Evolutionary conservation across 2,329 filamentous ascomycete genomes (phyloP), one percentile per base, ranked within the genome.

Genomic region (Rachicladosporium sp.): DNA sequence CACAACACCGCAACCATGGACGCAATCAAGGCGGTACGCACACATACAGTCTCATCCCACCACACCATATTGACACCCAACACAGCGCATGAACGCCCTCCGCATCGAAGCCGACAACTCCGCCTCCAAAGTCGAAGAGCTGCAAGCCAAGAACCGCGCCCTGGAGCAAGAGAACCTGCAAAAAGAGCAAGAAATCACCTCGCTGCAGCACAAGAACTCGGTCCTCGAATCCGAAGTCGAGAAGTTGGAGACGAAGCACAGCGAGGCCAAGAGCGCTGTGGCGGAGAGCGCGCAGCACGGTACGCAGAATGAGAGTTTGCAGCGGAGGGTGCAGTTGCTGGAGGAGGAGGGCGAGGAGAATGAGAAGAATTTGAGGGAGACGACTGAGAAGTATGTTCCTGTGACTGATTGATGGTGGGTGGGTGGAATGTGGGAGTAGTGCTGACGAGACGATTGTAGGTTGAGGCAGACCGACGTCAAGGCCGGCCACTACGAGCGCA

Each of bases 381-480:
- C 87, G 59, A 96, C 94, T 68, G 91, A 98, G 71, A 96, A 95
- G 91, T 98, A 80, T 60, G 32, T 29, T 5, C 36, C 6, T n/a
- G n/a, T n/a, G n/a, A 4, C 37, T 23, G 15, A 11, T 38, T 21
- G 4, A 11, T 13, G 6, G 10, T 33, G 10, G 12, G 19, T 13
- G 21, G 29, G 4, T 30, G n/a, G 6, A 10, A n/a, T 12, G 10
- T 21, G 4, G 7, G 11, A n/a, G 8, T 29, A 10, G 10, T 9
- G 29, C 23, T 27, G 23, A 27, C 7, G 23, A 7, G 23, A 27
- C 15, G 15, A 27, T 27, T 27, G 50, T 54, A 98, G 91, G 71
- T 85, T 96, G 61, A 88, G 91, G 65, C 88, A 94, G 72, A 95
- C 91, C 69, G 91, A 98, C 64, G 87, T 96, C 70, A 96, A 96